Evolutionary conservation across 202 grass and related monocot genomes (phyloP).

Genomic region (Cymbopogon flexuosus): DNA sequence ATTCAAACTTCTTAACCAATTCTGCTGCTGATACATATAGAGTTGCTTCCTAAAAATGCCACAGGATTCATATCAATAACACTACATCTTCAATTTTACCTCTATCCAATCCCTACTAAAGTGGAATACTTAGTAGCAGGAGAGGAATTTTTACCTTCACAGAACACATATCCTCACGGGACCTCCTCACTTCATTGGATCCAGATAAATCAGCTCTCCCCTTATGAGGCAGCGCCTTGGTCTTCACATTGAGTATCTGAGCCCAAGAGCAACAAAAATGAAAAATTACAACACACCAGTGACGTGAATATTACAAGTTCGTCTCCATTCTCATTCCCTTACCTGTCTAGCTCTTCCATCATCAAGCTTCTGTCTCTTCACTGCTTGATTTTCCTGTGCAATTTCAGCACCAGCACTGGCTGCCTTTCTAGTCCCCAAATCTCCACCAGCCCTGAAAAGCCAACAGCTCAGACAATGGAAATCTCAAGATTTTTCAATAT

Average conservation of each 20-base stretch:
- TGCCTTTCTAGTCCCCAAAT: slow-evolving; percentile 27
- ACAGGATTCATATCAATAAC: neutral
- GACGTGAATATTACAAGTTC: neutral
- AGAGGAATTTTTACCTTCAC: slow-evolving; percentile 46
- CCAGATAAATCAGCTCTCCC: slow-evolving; percentile 41
- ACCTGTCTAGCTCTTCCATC: slow-evolving; percentile 79
- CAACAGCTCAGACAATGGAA: neutral
- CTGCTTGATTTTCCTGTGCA: slow-evolving; percentile 70
- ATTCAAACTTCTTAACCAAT: slow-evolving; percentile 85
- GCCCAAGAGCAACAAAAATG: neutral
- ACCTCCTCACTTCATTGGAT: slow-evolving; percentile 38
- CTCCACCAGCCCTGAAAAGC: slow-evolving; percentile 24
- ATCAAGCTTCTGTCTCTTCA: slow-evolving; percentile 90
- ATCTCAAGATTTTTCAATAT: neutral
- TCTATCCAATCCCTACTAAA: neutral
- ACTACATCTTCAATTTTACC: neutral
- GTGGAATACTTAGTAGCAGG: slow-evolving; percentile 7
- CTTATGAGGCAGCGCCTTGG: slow-evolving; percentile 60
- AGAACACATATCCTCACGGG: slow-evolving; percentile 13
- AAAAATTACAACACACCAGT: neutral
- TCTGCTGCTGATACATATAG: slow-evolving; percentile 78
- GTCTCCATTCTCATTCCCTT: neutral
- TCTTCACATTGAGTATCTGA: slow-evolving; percentile 85
- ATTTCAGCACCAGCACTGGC: slow-evolving; percentile 38
- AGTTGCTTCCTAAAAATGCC: slow-evolving; percentile 40